Conservation (phyloP, 2,329 filamentous ascomycete genomes). For the Dothideomycetes sp. region DNA sequence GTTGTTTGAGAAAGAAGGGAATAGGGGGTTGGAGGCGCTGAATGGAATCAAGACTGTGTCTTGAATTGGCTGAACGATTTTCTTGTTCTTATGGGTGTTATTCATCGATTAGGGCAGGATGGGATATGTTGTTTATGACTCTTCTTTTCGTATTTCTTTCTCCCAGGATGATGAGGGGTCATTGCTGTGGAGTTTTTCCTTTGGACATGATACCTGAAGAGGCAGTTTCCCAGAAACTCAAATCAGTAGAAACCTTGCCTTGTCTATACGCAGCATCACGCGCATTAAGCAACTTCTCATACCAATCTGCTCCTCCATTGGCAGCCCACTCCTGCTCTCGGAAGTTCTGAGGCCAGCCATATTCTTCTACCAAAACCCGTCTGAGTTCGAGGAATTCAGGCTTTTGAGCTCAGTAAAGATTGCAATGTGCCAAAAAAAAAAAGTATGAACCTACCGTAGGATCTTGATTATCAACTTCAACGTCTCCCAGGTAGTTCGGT, state of each 20-base stretch:
- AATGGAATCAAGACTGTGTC: constrained; percentile 54
- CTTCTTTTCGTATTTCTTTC: too few species aligned
- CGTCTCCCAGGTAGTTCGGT: neutral
- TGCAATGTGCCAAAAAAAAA: neutral
- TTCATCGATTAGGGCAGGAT: too few species aligned
- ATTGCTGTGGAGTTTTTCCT: too few species aligned
- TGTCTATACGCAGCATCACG: neutral
- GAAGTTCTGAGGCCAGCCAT: neutral
- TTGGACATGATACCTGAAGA: too few species aligned
- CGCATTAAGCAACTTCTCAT: neutral
- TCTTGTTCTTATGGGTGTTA: constrained; percentile 4
- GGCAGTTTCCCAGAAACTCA: neutral
- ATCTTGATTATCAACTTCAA: neutral
- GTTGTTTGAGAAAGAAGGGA: constrained; percentile 75
- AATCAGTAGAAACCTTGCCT: neutral
- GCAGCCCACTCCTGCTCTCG: neutral
- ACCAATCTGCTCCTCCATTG: neutral
- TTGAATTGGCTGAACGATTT: constrained; percentile 3
- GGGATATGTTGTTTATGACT: too few species aligned
- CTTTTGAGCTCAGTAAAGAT: neutral
- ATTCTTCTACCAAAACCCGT: neutral
- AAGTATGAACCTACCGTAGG: neutral
- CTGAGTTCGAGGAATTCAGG: neutral
- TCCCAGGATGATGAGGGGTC: too few species aligned
- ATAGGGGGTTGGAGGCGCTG: constrained; percentile 64